Evolutionary conservation across 75 land plant genomes (phyloP), one percentile per base, ranked within the genome.

Genomic region (Adiantum capillusveneris): DNA sequence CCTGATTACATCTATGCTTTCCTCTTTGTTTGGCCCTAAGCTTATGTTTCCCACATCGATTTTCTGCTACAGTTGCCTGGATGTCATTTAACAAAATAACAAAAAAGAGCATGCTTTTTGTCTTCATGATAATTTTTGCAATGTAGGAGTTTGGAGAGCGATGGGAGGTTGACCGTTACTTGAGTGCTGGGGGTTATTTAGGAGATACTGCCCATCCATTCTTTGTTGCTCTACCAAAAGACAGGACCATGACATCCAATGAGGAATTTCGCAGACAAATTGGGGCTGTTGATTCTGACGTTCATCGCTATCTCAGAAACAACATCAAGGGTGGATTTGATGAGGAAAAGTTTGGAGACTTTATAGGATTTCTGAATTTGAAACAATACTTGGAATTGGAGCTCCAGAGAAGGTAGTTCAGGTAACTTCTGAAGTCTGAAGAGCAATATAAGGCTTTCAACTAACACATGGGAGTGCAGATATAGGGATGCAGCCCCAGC

Each of bases 221-320:
- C 67, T 93, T 93, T 72, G 98, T 93, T 9, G 98, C 98, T 42
- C 65, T 93, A 34, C 98, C 98, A 7, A 93, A 93, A 63, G 98
- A 93, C 31, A 74, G 80, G 48, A 75, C 57, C 21, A 68, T 70
- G 25, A 57, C 78, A 20, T 58, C 98, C 1, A 93, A 93, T 63
- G 94, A 93, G 11, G 98, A 93, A 53, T 93, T 88, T 31, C 89
- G 98, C n/a, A 65, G 75, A 55, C 95, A 88, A 63, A 93, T 93
- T 58, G 64, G 80, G 46, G 85, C 73, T 29, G 94, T 88, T 16
- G 98, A 93, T 53, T 11, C 60, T 9, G 94, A 88, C 21, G 72
- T 88, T 39, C 24, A 76, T 25, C 67, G 66, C 17, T 73, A 81
- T 67, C 65, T 88, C 18, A 78, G 79, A 46, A 95, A 93, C 18